Percentiles rank a stretch among this genome's conserved stretches.
Evolutionary conservation across 1,284 basidiomycete genomes (phyloP).

Genomic region (Pseudozyma hubeiensis): DNA sequence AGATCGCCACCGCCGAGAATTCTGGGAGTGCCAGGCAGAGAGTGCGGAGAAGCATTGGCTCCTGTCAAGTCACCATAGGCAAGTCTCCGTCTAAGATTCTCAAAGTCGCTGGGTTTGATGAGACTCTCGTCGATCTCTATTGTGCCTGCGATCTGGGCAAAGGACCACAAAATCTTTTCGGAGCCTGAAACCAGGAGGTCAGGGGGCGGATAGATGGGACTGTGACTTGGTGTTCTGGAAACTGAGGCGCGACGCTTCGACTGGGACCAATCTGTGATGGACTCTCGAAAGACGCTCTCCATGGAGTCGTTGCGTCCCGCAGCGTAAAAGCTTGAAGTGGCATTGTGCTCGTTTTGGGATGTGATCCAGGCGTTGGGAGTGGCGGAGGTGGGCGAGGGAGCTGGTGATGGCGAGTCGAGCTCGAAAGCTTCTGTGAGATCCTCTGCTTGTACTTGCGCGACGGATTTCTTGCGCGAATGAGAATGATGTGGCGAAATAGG

Average conservation of each 20-base stretch:
- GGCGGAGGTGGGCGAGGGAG: constrained; percentile 9
- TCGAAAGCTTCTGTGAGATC: constrained; percentile 63
- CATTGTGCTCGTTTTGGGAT: constrained; percentile 6
- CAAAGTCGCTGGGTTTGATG: constrained; percentile 70
- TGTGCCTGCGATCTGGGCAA: constrained; percentile 82
- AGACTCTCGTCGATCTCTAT: constrained; percentile 72
- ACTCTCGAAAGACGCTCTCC: constrained; percentile 68
- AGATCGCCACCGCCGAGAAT: constrained; percentile 60
- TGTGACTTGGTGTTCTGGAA: constrained; percentile 18
- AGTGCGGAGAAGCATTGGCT: constrained; percentile 49
- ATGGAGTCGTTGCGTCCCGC: constrained; percentile 67
- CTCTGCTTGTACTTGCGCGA: constrained; percentile 60
- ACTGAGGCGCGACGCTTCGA: constrained; percentile 18
- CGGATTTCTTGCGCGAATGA: constrained; percentile 63
- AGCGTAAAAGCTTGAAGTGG: constrained; percentile 55
- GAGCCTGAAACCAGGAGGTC: constrained; percentile 69
- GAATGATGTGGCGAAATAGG: constrained; percentile 53
- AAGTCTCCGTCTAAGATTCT: constrained; percentile 67
- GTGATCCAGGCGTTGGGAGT: constrained; percentile 14
- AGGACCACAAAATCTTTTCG: constrained; percentile 85
- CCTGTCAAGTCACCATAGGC: constrained; percentile 60
- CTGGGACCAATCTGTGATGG: constrained; percentile 61
- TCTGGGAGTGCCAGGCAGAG: constrained; percentile 41
- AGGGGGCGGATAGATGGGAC: constrained; percentile 48
- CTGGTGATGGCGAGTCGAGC: constrained; percentile 36